phyloP scores from a whole-genome alignment of 139 green algal genomes.

The Chlorella sp. region DNA sequence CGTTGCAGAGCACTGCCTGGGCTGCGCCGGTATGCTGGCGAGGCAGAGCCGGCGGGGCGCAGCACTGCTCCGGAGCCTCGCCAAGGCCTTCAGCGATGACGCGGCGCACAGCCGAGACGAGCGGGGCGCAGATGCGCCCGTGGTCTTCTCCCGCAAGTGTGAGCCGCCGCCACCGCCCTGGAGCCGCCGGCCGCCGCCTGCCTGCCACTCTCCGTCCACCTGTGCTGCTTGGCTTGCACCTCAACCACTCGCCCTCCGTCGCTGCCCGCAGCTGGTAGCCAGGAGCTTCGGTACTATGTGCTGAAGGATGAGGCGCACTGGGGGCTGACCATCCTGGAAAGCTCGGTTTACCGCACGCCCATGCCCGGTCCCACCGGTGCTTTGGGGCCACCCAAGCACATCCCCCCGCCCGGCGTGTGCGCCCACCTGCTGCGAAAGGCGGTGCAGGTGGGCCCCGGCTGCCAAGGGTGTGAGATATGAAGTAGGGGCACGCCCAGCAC shows the following conservation, averaged over 20 bases:
- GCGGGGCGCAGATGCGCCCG: background rate
- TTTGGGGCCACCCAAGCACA: background rate
- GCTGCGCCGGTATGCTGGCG: no score
- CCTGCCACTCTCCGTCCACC: background rate
- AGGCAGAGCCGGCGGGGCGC: no score
- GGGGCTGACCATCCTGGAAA: slow-evolving; percentile 26
- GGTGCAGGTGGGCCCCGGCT: background rate
- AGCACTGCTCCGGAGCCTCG: background rate
- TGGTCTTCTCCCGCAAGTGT: slow-evolving; percentile 2
- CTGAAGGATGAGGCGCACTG: background rate
- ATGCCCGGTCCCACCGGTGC: slow-evolving; percentile 4
- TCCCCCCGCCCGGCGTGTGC: slow-evolving; percentile 31
- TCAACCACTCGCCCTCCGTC: background rate
- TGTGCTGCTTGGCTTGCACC: background rate
- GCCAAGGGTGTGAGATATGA: background rate
- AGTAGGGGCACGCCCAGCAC: background rate
- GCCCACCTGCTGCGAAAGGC: slow-evolving; percentile 23
- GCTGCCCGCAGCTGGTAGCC: background rate
- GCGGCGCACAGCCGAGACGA: background rate
- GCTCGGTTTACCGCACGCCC: background rate
- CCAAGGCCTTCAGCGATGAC: background rate
- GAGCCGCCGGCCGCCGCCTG: background rate
- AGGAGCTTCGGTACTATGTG: slow-evolving; percentile 33
- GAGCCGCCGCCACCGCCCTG: background rate
- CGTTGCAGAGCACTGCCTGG: no score